Base-by-base conservation (phyloP, 2,329 filamentous ascomycete species). In the Amphichorda felina region DNA sequence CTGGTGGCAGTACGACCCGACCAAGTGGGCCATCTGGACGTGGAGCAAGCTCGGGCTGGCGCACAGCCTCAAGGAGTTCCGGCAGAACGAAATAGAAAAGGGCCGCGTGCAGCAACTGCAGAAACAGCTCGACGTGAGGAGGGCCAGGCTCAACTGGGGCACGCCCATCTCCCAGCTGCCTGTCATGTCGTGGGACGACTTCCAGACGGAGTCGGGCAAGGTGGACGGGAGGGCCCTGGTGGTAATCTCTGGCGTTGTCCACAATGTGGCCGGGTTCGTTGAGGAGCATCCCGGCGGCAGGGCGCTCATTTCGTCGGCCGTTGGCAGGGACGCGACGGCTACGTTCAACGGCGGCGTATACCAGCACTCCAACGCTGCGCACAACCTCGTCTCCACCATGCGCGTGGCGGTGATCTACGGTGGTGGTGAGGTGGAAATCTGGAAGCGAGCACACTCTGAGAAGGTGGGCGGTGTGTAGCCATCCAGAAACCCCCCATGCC, bases 341-440 rank as follows among this genome's bases (percentile, higher is more conserved):
- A 81, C 84, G 59, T 88, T 88, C 70, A 86, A 87, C 57, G 82
- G 82, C 43, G 82, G 82, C 60, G 77, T 88, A 37, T 87, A 87
- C 64, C 73, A 80, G 56, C 82, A 88, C 64, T 82, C 76, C 52
- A 87, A 88, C 59, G 82, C 80, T 33, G 82, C 82, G 19, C 82
- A 87, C 68, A 88, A 88, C 61, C 57, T 87, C 38, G 68, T 87
- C 41, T 83, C 79, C 4, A 86, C 80, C 44, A 86, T 86, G 80
- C 70, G 82, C 45, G 75, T 87, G 3, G 82, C 79, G 55, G 81
- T 87, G 34, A 75, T 88, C 43, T 78, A 80, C 36, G 82, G 82
- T 45, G 82, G 82, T 30, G 82, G 79, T 51, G 82, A 87, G 56
- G 82, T 87, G 15, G 82, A 87, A 66, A 84, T 26, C n/a, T 26